Percentiles rank a stretch among this genome's conserved stretches.
These are phyloP conservation scores for Venturia carpophila DNA, from an alignment of 2,329 filamentous ascomycete species.

Conservation along the genomic window DNA sequence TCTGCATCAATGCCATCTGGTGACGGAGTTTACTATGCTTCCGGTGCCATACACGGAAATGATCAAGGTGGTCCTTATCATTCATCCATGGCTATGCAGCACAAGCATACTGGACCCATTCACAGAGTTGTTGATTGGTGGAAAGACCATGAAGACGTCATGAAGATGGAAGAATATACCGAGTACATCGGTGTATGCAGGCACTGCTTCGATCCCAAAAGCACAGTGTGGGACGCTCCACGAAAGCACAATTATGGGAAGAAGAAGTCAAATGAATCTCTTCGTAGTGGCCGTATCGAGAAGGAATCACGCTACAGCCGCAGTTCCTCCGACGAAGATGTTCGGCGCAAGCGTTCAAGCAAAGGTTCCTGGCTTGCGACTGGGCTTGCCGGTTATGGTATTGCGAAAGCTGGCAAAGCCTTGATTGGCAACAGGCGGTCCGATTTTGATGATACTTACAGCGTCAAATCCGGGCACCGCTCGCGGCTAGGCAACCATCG, in stretches of 20 bases:
- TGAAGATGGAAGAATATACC: conserved; percentile 59
- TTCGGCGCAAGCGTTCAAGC: conserved; percentile 34
- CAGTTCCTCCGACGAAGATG: conserved; percentile 44
- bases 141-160: conserved; percentile 57
- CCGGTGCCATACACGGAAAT: conserved; percentile 20
- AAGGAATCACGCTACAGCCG: conserved; percentile 49
- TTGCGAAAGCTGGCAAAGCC: conserved; percentile 45
- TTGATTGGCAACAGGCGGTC: conserved; percentile 42
- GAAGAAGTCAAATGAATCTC: conserved; percentile 25
- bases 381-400: conserved; percentile 47
- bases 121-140: conserved; percentile 51
- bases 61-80: conserved; percentile 4
- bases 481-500: conserved; percentile 25
- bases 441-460: conserved; percentile 55
- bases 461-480: conserved; percentile 46
- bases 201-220: conserved; percentile 56
- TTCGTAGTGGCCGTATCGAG: conserved; percentile 41
- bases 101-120: conserved; percentile 50
- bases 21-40: conserved; percentile 11
- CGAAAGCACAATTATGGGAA: conserved; percentile 49
- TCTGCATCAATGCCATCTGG: background rate
- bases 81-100: conserved; percentile 40
- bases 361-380: conserved; percentile 46
- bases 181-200: conserved; percentile 59
- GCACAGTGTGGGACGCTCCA: conserved; percentile 49